phyloP scores from a whole-genome alignment of 2,329 filamentous ascomycete genomes.

The Colletotrichum sublineola region DNA sequence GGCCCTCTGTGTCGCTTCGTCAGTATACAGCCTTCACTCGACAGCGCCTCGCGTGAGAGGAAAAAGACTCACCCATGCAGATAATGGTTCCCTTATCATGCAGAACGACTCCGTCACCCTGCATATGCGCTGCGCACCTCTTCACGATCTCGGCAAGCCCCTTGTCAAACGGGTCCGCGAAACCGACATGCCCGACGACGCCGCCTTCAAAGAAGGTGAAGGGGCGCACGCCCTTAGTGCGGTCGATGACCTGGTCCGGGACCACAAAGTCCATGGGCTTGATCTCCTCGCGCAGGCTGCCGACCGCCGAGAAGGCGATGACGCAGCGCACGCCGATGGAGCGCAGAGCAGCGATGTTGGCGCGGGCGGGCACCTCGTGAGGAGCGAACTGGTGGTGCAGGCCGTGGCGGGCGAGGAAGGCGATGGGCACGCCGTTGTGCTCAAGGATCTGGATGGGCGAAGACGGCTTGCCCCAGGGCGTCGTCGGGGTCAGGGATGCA shows the following conservation, averaged over 20 bases:
- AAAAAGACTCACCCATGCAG: conserved; percentile 82
- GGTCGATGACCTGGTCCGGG: conserved; percentile 96
- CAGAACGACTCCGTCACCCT: conserved; percentile 86
- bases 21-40: neutral
- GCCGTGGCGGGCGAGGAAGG: conserved; percentile 95
- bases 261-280: conserved; percentile 97
- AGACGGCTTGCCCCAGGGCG: conserved; percentile 89
- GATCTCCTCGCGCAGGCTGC: conserved; percentile 91
- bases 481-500: conserved; percentile 80
- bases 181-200: conserved; percentile 93
- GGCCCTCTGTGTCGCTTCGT: conserved; percentile 76
- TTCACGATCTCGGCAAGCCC: conserved; percentile 82
- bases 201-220: conserved; percentile 97
- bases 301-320: conserved; percentile 95
- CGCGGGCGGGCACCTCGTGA: conserved; percentile 93
- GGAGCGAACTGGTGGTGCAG: conserved; percentile 89
- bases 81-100: conserved; percentile 89
- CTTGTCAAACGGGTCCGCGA: conserved; percentile 94
- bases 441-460: conserved; percentile 87
- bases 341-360: conserved; percentile 98
- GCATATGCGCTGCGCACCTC: conserved; percentile 79
- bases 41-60: neutral
- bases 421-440: conserved; percentile 84
- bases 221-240: conserved; percentile 92
- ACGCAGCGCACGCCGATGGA: conserved; percentile 89